These are phyloP conservation scores for Aspergillus sp. DNA, from an alignment of 2,329 filamentous ascomycete species.

Conservation along the genomic window DNA sequence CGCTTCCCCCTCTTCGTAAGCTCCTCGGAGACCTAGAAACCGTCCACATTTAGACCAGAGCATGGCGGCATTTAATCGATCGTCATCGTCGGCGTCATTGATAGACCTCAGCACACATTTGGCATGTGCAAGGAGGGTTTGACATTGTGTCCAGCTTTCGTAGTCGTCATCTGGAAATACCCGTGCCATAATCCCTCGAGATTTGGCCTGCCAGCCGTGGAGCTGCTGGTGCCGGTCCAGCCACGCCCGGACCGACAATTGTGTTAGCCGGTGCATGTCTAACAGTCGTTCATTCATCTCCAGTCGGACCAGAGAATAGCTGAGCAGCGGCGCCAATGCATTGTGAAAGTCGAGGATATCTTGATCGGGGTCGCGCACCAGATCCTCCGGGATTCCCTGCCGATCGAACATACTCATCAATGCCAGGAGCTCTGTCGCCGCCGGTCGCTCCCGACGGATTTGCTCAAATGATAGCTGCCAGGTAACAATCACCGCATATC, in stretches of 20 bases:
- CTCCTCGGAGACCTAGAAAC: not conserved
- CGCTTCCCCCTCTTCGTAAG: too few species aligned
- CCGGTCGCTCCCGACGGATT: not conserved
- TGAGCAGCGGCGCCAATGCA: conserved; percentile 17
- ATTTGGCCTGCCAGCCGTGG: conserved; percentile 17
- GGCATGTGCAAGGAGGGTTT: not conserved
- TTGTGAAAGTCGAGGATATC: conserved; percentile 18
- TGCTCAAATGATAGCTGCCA: not conserved
- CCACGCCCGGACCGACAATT: conserved; percentile 27
- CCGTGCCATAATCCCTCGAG: not conserved
- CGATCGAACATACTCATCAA: conserved; percentile 22
- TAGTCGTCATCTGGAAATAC: not conserved
- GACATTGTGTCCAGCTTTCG: not conserved
- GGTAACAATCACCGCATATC: not conserved
- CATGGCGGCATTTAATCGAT: too few species aligned
- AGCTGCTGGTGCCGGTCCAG: conserved; percentile 23
- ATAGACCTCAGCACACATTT: too few species aligned
- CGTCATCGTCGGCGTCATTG: too few species aligned
- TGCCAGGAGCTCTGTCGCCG: conserved; percentile 14
- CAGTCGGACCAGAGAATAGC: conserved; percentile 19
- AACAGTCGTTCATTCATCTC: conserved; percentile 13
- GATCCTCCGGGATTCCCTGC: conserved; percentile 16
- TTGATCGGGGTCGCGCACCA: conserved; percentile 1
- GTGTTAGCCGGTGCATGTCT: conserved; percentile 28
- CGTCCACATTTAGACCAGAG: too few species aligned